These are phyloP conservation scores for Histomonas meleagridis DNA, from an alignment of 208 protist species.

Conservation along the genomic window DNA sequence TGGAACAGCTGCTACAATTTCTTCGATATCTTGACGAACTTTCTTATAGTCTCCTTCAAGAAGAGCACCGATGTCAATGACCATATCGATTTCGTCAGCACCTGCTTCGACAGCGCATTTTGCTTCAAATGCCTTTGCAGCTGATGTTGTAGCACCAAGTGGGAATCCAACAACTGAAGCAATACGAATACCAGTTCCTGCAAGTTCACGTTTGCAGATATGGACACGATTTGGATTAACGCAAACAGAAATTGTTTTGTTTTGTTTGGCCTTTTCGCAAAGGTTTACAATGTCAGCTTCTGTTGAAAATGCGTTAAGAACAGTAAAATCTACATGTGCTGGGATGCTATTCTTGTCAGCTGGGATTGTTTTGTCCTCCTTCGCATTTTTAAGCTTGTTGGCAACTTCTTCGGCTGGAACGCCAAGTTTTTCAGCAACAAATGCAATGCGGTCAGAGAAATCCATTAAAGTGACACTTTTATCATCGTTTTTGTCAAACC, in stretches of 20 bases:
- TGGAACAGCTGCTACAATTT: slow-evolving; percentile 25
- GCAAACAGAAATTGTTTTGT: slow-evolving; percentile 2
- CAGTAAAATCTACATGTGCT: slow-evolving; percentile 1
- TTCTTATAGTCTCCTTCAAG: slow-evolving; percentile 29
- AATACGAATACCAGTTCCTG: neutral
- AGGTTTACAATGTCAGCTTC: neutral
- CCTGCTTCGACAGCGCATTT: neutral
- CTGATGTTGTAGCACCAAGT: slow-evolving; percentile 19
- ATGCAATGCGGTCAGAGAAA: neutral
- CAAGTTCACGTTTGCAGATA: neutral
- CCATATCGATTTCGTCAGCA: slow-evolving; percentile 21
- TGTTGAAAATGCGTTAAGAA: neutral
- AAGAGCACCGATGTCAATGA: slow-evolving; percentile 21
- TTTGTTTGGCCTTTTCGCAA: slow-evolving; percentile 11
- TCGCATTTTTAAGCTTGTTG: neutral
- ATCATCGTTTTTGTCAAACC: no score
- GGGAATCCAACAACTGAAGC: slow-evolving; percentile 11
- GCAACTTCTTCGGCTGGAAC: neutral
- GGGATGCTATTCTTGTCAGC: neutral
- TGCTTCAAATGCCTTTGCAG: neutral
- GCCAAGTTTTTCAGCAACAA: neutral
- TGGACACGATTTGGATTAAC: slow-evolving; percentile 4
- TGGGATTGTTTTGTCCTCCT: neutral
- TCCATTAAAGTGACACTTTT: no score
- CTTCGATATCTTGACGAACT: neutral